Evolutionary conservation across 2,329 filamentous ascomycete species (phyloP), one percentile per base, ranked within the genome.

Genomic region (Clarireedia monteithiana): DNA sequence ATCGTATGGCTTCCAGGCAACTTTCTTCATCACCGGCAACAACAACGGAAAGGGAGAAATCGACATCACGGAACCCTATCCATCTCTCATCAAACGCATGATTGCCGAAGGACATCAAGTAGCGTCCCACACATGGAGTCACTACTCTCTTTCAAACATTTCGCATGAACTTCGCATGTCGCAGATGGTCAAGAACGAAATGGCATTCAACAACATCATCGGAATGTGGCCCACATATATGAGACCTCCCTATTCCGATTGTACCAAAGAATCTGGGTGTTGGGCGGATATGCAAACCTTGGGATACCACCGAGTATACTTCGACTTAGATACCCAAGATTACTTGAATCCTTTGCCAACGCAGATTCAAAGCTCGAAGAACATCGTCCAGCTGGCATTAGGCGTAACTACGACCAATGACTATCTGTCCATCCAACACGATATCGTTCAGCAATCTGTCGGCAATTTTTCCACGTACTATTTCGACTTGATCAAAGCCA

Each of bases 21-120:
- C 84, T 1, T 88, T 88, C 67, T 87, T 86, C 68, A 74, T 87
- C 59, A 81, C 76, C 3, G 79, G 79, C 5, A 79, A 75, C 69
- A 81, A 80, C 66, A 72, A 77, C 63, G 80, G 60, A 45, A 64
- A 64, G 38, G 61, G 62, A 20, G 34, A 57, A 7, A 66, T 66
- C 10, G 60, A 64, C 23, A 60, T 34, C 7, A 82, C 62, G 70
- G 74, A 57, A 66, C 73, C 10, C 59, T 77, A 76, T 63, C 66
- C 68, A 7, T 69, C 70, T 10, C 76, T 78, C n/a, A 77, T 84
- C 57, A 59, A 55, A 53, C 58, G 63, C 14, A 64, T 65, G 58
- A 52, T 60, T 38, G 55, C 55, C 2, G 61, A 62, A 38, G 63
- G 79, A 20, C 82, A 84, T 66, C 82, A 85, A 63, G 72, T 85